Base-by-base conservation (phyloP, 106 monocot genomes). In the Triglochin maritima region DNA sequence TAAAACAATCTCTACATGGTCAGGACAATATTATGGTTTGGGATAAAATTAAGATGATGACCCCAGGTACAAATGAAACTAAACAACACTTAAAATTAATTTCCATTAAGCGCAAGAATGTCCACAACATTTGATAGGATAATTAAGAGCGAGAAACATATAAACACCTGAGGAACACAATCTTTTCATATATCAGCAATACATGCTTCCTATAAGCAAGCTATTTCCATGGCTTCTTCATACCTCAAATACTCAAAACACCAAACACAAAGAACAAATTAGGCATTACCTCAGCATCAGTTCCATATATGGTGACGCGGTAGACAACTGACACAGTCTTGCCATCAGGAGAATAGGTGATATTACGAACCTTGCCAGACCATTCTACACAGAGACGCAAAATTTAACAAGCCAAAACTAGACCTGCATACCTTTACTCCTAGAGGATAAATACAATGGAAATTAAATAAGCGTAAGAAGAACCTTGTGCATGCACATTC, bases 281-380 rank as follows among this genome's bases (percentile, higher is more conserved):
- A 2, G 14, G 60, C 11, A 29, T 55, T 96, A 98, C 96, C 96
- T 99, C 98, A 50, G 89, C 88, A 83, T 99, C 98, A 64, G 88
- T 89, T 10, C 92, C 98, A 78, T 89, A 81, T 8, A 99, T 82
- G 47, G 92, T 99, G 13, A 99, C 92, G 48, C 92, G 86, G 61
- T 99, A 99, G 50, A 99, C 80, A 72, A 99, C 88, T n/a, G 98
- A 80, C 7, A 99, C 98, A 13, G 92, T 72, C 68, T 99, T 86
- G 9, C 88, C 88, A 79, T 99, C 92, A 73, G 92, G 74, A 13
- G 98, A 88, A 75, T 99, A 99, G 49, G 74, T 75, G 64, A 99
- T 87, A 69, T 17, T 92, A 65, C 86, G 80, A 47, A 99, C 78
- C 65, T 99, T 88, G 60, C 92, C 92, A 70, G 98, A 99, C 98